Evolutionary conservation across 2,329 filamentous ascomycete species (phyloP).

Genomic region (Colletotrichum liriopes): DNA sequence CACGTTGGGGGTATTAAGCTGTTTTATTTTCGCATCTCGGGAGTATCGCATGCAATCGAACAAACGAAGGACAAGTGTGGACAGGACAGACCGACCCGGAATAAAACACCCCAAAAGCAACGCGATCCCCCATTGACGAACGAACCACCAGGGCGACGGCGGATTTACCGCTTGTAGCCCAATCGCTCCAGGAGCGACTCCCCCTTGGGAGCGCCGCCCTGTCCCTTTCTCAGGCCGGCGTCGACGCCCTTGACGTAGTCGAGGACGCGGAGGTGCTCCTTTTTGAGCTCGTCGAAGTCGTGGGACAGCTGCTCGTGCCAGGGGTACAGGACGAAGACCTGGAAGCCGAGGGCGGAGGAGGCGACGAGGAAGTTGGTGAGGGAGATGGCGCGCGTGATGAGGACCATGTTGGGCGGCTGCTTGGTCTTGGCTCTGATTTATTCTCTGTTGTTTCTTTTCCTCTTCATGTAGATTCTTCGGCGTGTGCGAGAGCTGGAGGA

Average conservation of each 20-base stretch:
- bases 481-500: not conserved
- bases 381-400: constrained; percentile 65
- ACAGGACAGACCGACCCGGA: constrained; percentile 20
- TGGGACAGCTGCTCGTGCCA: constrained; percentile 78
- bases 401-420: constrained; percentile 46
- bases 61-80: not conserved
- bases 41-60: constrained; percentile 35
- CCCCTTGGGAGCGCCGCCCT: constrained; percentile 40
- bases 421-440: not conserved
- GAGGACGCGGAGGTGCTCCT: constrained; percentile 67
- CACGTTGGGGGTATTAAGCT: constrained; percentile 10
- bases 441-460: not conserved
- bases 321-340: constrained; percentile 79
- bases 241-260: constrained; percentile 50
- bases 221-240: constrained; percentile 36
- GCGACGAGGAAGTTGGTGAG: constrained; percentile 78
- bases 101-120: constrained; percentile 1
- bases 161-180: constrained; percentile 42
- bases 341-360: constrained; percentile 75
- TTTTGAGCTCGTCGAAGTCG: constrained; percentile 72
- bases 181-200: constrained; percentile 41
- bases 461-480: not conserved
- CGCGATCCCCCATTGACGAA: not conserved
- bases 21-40: constrained; percentile 27
- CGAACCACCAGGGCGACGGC: not conserved